These are phyloP conservation scores for Cucumis cinereus DNA, from an alignment of 306 rosid genomes.

Conservation along the genomic window DNA sequence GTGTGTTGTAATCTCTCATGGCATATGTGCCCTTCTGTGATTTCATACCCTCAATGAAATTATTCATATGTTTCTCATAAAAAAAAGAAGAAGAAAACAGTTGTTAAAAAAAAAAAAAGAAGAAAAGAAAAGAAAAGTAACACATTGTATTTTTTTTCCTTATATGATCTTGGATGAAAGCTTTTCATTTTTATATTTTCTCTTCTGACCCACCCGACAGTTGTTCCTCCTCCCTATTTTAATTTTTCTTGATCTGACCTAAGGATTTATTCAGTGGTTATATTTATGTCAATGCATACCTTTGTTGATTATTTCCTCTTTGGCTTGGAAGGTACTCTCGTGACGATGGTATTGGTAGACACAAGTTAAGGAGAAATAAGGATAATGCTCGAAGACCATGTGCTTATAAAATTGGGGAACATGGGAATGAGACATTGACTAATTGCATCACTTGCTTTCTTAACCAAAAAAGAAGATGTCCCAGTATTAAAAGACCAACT, in stretches of 20 bases:
- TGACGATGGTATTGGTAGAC: conserved; percentile 26
- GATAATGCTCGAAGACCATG: conserved; percentile 27
- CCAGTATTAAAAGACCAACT: conserved; percentile 15
- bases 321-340: conserved; percentile 18
- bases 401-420: conserved; percentile 26
- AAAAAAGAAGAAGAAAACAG: no score
- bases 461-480: conserved; percentile 22
- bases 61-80: no score
- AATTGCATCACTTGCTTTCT: conserved; percentile 42
- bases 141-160: not conserved
- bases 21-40: no score
- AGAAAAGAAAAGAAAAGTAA: not conserved
- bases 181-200: not conserved
- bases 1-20: no score
- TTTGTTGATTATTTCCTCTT: not conserved
- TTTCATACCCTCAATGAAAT: no score
- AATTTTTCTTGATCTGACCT: not conserved
- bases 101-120: no score
- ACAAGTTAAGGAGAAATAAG: conserved; percentile 25
- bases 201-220: not conserved
- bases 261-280: not conserved
- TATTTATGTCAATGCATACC: not conserved
- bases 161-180: not conserved
- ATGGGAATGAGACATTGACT: conserved; percentile 15
- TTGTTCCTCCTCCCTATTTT: not conserved